phyloP scores from a whole-genome alignment of 2,329 filamentous ascomycete species.

The Zymoseptoria pseudotritici region DNA sequence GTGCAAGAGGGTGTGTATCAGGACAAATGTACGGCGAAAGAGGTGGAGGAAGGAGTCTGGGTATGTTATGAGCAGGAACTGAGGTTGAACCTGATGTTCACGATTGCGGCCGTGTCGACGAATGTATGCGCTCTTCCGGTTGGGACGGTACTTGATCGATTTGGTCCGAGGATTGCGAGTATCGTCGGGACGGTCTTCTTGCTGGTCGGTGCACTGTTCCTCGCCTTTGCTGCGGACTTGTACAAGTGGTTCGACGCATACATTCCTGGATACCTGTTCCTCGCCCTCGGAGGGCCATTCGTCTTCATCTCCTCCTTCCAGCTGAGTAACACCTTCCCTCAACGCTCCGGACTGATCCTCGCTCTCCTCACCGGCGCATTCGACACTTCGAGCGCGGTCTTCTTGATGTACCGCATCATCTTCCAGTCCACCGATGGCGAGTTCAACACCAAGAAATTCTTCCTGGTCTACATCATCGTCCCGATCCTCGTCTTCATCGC shows the following conservation, averaged over 20 bases:
- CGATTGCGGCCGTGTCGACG: slow-evolving; percentile 75
- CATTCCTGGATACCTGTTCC: slow-evolving; percentile 43
- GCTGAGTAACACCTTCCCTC: slow-evolving; percentile 45
- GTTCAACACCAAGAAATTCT: slow-evolving; percentile 43
- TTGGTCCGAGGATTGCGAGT: slow-evolving; percentile 69
- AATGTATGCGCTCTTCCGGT: slow-evolving; percentile 82
- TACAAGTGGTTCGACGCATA: slow-evolving; percentile 58
- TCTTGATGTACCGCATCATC: slow-evolving; percentile 41
- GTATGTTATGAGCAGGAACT: slow-evolving; percentile 54
- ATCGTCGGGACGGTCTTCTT: slow-evolving; percentile 64
- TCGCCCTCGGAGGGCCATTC: slow-evolving; percentile 44
- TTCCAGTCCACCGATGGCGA: slow-evolving; percentile 37
- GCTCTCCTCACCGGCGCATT: slow-evolving; percentile 46
- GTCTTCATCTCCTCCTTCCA: slow-evolving; percentile 47
- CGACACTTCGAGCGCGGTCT: slow-evolving; percentile 43
- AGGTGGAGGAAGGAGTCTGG: slow-evolving; percentile 42
- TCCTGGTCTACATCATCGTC: slow-evolving; percentile 43
- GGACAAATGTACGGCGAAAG: slow-evolving; percentile 52
- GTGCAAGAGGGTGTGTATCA: slow-evolving; percentile 65
- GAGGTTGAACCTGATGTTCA: slow-evolving; percentile 83
- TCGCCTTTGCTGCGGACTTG: slow-evolving; percentile 59
- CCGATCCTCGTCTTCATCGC: slow-evolving; percentile 36
- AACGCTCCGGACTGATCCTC: slow-evolving; percentile 42
- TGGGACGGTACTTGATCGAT: slow-evolving; percentile 75
- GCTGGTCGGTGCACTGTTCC: slow-evolving; percentile 59